Conservation (phyloP, 768 basidiomycete genomes). For the Lentinula detonsa region DNA sequence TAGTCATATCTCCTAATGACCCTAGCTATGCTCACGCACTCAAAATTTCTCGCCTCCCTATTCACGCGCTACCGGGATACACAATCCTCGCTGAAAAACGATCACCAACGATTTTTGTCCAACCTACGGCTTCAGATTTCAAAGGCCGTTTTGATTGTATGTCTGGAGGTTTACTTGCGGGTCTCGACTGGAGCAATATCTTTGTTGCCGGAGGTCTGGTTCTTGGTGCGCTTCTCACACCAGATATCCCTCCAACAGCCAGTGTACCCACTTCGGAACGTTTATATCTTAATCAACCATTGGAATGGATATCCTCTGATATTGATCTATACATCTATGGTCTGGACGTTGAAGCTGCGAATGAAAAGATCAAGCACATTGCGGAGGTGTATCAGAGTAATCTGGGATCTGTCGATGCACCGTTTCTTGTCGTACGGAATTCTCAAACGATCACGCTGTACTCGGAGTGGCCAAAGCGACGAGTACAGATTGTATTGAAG, state of each 20-base stretch:
- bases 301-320: constrained; percentile 12
- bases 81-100: constrained; percentile 9
- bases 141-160: constrained; percentile 9
- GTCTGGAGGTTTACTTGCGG: constrained; percentile 10
- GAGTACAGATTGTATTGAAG: constrained; percentile 15
- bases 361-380: constrained; percentile 11
- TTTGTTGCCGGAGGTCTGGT: constrained; percentile 13
- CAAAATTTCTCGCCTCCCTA: background rate
- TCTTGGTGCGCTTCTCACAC: constrained; percentile 11
- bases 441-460: constrained; percentile 14
- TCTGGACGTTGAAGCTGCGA: constrained; percentile 5
- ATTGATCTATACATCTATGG: constrained; percentile 14
- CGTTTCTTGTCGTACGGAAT: constrained; percentile 13
- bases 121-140: constrained; percentile 9
- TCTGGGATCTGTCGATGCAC: constrained; percentile 4
- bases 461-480: constrained; percentile 9
- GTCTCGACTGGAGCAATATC: constrained; percentile 13
- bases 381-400: constrained; percentile 10
- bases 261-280: background rate
- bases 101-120: constrained; percentile 1
- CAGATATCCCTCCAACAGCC: constrained; percentile 1
- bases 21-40: constrained; percentile 1
- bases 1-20: background rate
- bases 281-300: background rate
- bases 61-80: constrained; percentile 9